Conservation (phyloP, 768 basidiomycete genomes). For the Naganishia onofrii region DNA sequence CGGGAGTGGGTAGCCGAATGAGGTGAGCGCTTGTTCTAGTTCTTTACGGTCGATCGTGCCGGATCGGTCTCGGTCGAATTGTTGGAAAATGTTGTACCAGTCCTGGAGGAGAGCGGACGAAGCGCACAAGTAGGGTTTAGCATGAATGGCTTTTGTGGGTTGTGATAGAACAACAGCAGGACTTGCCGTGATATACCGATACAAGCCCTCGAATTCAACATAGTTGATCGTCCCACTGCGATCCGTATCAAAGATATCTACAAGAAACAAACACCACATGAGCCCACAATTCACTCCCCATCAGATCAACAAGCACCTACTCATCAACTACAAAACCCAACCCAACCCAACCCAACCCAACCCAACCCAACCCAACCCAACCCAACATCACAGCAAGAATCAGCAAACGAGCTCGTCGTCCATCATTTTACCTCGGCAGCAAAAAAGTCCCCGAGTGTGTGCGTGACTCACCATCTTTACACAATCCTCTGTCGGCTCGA, state of each 20-base stretch:
- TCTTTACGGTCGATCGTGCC: constrained; percentile 51
- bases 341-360: background rate
- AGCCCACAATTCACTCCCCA: background rate
- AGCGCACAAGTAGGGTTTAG: background rate
- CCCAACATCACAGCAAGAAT: too few species aligned
- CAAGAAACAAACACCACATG: background rate
- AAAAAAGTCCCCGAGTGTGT: too few species aligned
- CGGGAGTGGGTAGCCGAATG: constrained; percentile 50
- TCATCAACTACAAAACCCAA: constrained; percentile 37
- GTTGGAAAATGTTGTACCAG: constrained; percentile 52
- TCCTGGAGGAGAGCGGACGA: too few species aligned
- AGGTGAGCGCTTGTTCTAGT: constrained; percentile 48
- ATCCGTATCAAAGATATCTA: constrained; percentile 52
- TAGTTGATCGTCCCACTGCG: constrained; percentile 49
- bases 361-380: background rate
- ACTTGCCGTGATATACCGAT: constrained; percentile 50
- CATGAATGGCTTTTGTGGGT: background rate
- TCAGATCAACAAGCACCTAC: constrained; percentile 31
- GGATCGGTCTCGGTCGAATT: constrained; percentile 51
- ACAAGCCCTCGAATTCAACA: constrained; percentile 51
- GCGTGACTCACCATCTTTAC: constrained; percentile 50
- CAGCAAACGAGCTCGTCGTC: too few species aligned
- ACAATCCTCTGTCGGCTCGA: constrained; percentile 51
- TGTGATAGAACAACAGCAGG: too few species aligned
- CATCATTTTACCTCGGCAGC: too few species aligned